phyloP scores from a whole-genome alignment of 768 basidiomycete genomes.

The Serendipita vermifera region DNA sequence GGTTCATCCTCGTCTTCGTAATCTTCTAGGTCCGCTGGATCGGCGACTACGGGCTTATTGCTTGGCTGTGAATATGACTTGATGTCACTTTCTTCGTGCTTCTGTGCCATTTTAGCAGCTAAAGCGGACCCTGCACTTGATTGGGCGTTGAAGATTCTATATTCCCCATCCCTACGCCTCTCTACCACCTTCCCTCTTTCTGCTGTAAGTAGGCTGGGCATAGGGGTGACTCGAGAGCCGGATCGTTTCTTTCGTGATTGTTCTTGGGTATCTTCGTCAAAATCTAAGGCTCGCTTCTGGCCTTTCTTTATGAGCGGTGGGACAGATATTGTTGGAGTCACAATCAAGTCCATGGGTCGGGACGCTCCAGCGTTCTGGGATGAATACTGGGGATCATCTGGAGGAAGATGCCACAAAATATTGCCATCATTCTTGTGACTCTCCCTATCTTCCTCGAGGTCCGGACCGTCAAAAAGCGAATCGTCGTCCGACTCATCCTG shows the following conservation, averaged over 20 bases:
- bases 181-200: background rate
- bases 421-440: background rate
- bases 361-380: no score
- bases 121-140: constrained; percentile 1
- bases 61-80: background rate
- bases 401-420: no score
- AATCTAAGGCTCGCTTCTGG: background rate
- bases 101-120: background rate
- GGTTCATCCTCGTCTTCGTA: constrained; percentile 1
- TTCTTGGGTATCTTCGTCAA: background rate
- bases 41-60: background rate
- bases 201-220: background rate
- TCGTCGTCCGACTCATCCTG: background rate
- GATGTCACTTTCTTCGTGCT: background rate
- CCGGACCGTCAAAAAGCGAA: background rate
- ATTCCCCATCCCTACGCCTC: background rate
- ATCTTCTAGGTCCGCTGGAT: constrained; percentile 1
- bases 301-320: background rate
- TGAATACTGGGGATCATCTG: no score
- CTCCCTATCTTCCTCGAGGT: background rate
- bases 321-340: no score
- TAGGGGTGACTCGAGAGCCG: background rate
- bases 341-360: no score
- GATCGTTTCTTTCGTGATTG: background rate
- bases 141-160: background rate